A percentile compares a stretch with the other conserved stretches of the same genome.
phyloP scores from a whole-genome alignment of 2,329 filamentous ascomycete species.

The Colletotrichum musae region DNA sequence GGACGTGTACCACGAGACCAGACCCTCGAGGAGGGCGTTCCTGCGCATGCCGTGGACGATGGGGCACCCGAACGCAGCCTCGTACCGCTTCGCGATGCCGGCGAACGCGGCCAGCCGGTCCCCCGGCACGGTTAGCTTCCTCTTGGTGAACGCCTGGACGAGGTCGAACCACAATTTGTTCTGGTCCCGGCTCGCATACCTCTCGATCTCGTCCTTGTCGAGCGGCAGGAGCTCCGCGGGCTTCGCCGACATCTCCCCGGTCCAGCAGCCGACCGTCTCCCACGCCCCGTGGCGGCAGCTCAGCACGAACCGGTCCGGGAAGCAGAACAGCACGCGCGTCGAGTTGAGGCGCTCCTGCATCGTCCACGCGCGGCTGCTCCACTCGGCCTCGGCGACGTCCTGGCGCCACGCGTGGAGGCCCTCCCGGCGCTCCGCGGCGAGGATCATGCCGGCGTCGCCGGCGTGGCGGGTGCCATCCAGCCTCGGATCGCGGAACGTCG shows the following conservation, averaged over 20 bases:
- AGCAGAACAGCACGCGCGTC: not conserved
- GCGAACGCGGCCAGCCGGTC: not conserved
- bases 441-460: not conserved
- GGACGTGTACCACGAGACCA: not conserved
- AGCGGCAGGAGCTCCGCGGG: not conserved
- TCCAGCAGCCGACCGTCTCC: not conserved
- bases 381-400: not conserved
- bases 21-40: not conserved
- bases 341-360: constrained; percentile 10
- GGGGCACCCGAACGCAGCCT: not conserved
- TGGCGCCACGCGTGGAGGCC: not conserved
- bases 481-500: not conserved
- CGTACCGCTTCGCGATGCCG: not conserved
- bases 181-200: too few species aligned
- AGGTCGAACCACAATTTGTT: not conserved
- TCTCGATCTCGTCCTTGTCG: not conserved
- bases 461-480: not conserved
- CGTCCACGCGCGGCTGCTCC: constrained; percentile 7
- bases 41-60: not conserved
- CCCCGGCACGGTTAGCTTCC: not conserved
- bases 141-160: not conserved
- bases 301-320: not conserved
- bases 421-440: not conserved
- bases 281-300: not conserved
- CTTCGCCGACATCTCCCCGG: too few species aligned